Conservation (phyloP, 441 rosid genomes). For the Rhodomyrtus psidioides region DNA sequence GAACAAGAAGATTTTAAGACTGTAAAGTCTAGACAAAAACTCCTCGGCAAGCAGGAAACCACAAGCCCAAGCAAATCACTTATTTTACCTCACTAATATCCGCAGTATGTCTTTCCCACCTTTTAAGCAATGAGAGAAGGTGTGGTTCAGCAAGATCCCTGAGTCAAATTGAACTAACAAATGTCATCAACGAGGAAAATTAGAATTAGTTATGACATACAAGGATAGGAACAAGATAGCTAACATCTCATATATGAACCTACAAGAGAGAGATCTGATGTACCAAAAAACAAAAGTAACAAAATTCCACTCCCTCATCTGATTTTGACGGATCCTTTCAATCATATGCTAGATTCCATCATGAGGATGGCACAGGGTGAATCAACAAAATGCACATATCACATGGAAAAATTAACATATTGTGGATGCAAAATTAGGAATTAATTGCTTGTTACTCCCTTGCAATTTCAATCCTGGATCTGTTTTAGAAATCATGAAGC, state of each 20-base stretch:
- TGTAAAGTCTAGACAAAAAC: background rate
- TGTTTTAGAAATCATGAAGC: background rate
- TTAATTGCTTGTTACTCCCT: background rate
- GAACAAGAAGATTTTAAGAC: background rate
- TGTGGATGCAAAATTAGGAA: background rate
- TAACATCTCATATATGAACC: background rate
- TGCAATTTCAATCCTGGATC: background rate
- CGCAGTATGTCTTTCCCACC: constrained; percentile 56
- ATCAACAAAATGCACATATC: background rate
- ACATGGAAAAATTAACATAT: background rate
- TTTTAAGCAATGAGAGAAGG: constrained; percentile 43
- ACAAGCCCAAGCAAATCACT: background rate
- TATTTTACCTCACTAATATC: constrained; percentile 46
- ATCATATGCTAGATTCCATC: background rate
- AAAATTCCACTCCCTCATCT: background rate
- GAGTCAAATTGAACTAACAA: constrained; percentile 19
- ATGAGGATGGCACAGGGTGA: background rate
- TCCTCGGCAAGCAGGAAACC: background rate
- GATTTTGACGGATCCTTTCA: background rate
- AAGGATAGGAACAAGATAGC: background rate
- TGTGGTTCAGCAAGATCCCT: constrained; percentile 67
- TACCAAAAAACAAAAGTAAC: background rate
- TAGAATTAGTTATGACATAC: background rate
- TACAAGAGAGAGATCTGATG: background rate
- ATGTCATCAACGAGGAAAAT: background rate